Base-by-base conservation (phyloP, 2,329 filamentous ascomycete genomes). In the Pseudogymnoascus sp. region DNA sequence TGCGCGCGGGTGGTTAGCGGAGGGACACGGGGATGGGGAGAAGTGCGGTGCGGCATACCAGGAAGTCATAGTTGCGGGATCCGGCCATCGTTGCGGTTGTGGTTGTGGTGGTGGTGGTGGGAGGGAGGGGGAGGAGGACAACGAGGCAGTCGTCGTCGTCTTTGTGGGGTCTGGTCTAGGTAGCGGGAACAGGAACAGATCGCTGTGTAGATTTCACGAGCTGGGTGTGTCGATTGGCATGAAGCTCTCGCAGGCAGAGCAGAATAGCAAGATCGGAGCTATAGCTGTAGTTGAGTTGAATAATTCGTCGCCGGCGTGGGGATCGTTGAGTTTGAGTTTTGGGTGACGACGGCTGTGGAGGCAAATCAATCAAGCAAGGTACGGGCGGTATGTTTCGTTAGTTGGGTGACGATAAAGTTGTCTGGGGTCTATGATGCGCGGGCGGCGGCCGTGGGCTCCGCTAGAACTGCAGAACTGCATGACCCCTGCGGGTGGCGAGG, bases 11-110 rank as follows among this genome's bases (percentile, higher is more conserved):
- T 7, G 36, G 55, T 59, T 36, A 66, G 65, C 67, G 62, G 62
- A 62, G 64, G 64, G 64, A 63, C 67, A 62, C 64, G 66, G 64
- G 59, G 61, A 61, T 62, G 65, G 59, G 65, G 21, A 66, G 61
- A 61, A 55, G 62, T 61, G 62, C 61, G 37, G 64, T 40, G 58
- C 60, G 63, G 36, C 87, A 74, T 87, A 97, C 93, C 79, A 99
- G 83, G 78, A 97, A 97, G 78, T 99, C 94, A 79, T 99, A 99
- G 82, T 99, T 99, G 78, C 94, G 87, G 82, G 93, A 95, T 77
- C 90, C 91, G 72, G 94, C 92, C 94, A 99, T 99, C 71, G 74
- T 64, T 36, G 55, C 55, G 27, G 27, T 25, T 9, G 48, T 58
- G 3, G n/a, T 58, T 15, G 12, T 55, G 5, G 55, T 27, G 55